Evolutionary conservation across 2,329 filamentous ascomycete genomes (phyloP).

Genomic region (Fonsecaea pedrosoi): DNA sequence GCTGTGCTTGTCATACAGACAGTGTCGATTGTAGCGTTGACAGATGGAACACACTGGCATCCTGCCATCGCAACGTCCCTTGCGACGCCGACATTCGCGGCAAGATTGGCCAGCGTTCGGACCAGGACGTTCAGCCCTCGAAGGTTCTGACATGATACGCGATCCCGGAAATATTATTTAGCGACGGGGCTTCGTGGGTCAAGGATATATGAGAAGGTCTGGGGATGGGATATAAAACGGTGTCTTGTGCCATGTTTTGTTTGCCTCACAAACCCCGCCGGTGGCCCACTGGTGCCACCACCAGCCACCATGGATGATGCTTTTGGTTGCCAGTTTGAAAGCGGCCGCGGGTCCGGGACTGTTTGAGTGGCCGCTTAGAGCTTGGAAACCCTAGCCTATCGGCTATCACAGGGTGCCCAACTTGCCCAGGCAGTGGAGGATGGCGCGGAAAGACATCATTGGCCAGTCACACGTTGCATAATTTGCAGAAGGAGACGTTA

Average conservation of each 20-base stretch:
- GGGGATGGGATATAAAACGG: not conserved
- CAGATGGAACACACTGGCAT: slow-evolving; percentile 37
- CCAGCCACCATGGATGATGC: too few relatives aligned
- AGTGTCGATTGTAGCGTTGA: slow-evolving; percentile 37
- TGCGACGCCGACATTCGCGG: slow-evolving; percentile 34
- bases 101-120: slow-evolving; percentile 33
- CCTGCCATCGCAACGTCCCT: slow-evolving; percentile 34
- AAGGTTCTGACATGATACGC: slow-evolving; percentile 26
- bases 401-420: not conserved
- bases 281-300: not conserved
- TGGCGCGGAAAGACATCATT: not conserved
- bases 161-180: not conserved
- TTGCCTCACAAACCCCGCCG: not conserved
- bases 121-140: slow-evolving; percentile 18
- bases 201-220: not conserved
- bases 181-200: not conserved
- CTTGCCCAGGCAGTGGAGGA: too few relatives aligned
- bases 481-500: not conserved
- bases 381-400: not conserved
- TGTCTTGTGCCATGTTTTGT: slow-evolving; percentile 2
- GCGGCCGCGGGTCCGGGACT: slow-evolving; percentile 2
- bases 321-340: not conserved
- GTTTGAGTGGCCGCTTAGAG: not conserved
- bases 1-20: slow-evolving; percentile 38
- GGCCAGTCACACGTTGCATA: not conserved